Percentiles rank a stretch among this genome's conserved stretches.
These are phyloP conservation scores for Chloroidium sp. DNA, from an alignment of 163 green algal species.

Conservation along the genomic window DNA sequence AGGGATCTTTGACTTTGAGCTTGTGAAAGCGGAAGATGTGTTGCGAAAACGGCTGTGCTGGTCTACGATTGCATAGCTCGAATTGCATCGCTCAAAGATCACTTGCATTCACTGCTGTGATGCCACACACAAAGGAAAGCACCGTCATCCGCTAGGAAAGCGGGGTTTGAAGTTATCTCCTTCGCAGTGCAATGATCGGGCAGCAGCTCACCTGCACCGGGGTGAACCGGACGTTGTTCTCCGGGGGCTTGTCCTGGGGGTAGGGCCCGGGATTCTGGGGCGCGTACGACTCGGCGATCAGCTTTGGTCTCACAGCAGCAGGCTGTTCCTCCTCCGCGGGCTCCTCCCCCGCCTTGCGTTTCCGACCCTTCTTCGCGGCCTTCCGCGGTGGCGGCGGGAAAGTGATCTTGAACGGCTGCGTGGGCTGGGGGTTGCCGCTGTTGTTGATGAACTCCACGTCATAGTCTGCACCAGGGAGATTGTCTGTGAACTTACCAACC, in stretches of 20 bases:
- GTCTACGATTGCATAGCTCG: too few relatives aligned
- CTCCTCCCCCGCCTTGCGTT: constrained; percentile 2
- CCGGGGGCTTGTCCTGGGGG: constrained; percentile 65
- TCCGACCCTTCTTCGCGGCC: constrained; percentile 1
- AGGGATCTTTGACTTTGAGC: too few relatives aligned
- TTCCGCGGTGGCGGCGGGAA: constrained; percentile 36
- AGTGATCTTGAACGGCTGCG: constrained; percentile 67
- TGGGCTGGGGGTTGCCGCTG: constrained; percentile 8
- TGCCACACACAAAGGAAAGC: too few relatives aligned
- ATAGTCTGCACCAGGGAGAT: constrained; percentile 21
- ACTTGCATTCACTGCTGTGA: too few relatives aligned
- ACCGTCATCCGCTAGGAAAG: too few relatives aligned
- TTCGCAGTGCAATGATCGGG: too few relatives aligned
- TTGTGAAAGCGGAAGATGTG: too few relatives aligned
- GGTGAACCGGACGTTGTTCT: constrained; percentile 90
- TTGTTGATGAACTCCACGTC: constrained; percentile 38
- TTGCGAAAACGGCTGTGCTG: too few relatives aligned
- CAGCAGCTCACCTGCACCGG: constrained; percentile 59
- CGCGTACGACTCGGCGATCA: constrained; percentile 68
- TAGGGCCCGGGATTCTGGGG: constrained; percentile 75
- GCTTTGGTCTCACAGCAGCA: not conserved
- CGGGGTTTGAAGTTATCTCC: too few relatives aligned
- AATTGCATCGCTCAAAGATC: too few relatives aligned
- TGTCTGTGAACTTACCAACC: too few relatives aligned
- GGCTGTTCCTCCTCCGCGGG: not conserved